Evolutionary conservation across 2,329 filamentous ascomycete species (phyloP), one percentile per base, ranked within the genome.

Genomic region (Emericellopsis cladophorae): DNA sequence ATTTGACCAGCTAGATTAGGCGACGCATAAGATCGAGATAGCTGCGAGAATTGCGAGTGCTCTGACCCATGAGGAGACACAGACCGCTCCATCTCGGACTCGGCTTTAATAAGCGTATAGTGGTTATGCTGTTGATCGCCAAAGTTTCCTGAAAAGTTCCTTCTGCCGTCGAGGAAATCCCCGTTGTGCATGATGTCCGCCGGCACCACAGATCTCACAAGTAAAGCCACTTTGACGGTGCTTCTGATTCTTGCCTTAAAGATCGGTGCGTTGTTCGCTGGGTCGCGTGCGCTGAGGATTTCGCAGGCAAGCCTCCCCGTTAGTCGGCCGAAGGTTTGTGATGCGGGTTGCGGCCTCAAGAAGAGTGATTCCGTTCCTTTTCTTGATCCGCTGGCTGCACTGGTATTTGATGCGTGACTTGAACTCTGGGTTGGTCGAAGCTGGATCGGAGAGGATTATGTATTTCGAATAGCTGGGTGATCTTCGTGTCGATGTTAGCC

Each of bases 1-100:
- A 75, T 63, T 21, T 65, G 60, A 8, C 62, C 55, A 37, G 69
- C 67, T 69, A 78, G 59, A 10, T 64, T 61, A 2, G 73, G 72
- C 7, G 73, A 76, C 39, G 68, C 67, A 48, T 75, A 77, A 2
- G 68, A 61, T 44, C 69, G 60, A 14, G 61, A 59, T 48, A 70
- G 60, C 43, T 62, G 65, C 2, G 72, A 74, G 53, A 73, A 74
- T 44, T 71, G 66, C 5, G 72, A 76, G 54, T 72, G 68, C 48
- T 77, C 74, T 12, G 74, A 77, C 42, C 72, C 72, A 56, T 78
- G 74, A 9, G 74, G 72, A 7, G 74, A 77, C 48, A 65, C 68
- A 37, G 71, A 67, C 43, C 72, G 68, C 42, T 77, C 73, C 52
- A 76, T 66, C 14, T 49, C 54, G 37, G 58, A 51, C 39, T 63